Evolutionary conservation across 805 yeast species (phyloP).

Genomic region (Saccharomycopsis fibuligera): DNA sequence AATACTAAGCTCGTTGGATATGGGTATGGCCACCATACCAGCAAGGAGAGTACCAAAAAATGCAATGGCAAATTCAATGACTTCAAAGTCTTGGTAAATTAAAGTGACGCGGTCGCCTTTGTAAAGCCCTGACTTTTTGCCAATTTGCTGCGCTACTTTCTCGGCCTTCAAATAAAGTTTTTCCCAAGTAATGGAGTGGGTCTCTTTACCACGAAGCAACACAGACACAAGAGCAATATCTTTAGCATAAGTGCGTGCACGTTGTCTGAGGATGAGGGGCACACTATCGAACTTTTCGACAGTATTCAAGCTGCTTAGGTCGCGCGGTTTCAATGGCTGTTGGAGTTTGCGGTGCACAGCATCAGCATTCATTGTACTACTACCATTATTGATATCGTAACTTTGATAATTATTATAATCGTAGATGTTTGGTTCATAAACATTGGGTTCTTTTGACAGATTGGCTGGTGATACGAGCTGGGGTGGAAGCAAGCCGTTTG

Average conservation of each 20-base stretch:
- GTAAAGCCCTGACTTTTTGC: slow-evolving; percentile 58
- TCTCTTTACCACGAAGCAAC: slow-evolving; percentile 78
- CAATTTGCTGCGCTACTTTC: slow-evolving; percentile 78
- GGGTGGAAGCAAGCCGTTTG: not conserved
- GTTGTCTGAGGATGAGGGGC: slow-evolving; percentile 62
- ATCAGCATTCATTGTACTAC: slow-evolving; percentile 28
- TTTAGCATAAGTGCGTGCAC: slow-evolving; percentile 60
- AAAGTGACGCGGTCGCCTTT: slow-evolving; percentile 80
- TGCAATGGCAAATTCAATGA: slow-evolving; percentile 80
- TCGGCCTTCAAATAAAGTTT: slow-evolving; percentile 77
- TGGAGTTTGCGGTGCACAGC: slow-evolving; percentile 36
- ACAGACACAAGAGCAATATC: slow-evolving; percentile 68
- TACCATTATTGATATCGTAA: not conserved
- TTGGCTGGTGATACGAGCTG: not conserved
- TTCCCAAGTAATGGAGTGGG: slow-evolving; percentile 78
- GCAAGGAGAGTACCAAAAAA: slow-evolving; percentile 88
- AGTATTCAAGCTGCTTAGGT: slow-evolving; percentile 29
- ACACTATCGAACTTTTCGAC: slow-evolving; percentile 52
- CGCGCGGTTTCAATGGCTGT: slow-evolving; percentile 59
- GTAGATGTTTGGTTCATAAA: too few relatives aligned
- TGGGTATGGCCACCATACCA: slow-evolving; percentile 91
- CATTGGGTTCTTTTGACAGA: too few relatives aligned
- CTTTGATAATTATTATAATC: too few relatives aligned
- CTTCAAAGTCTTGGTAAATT: slow-evolving; percentile 77
- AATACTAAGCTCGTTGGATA: slow-evolving; percentile 65